Evolutionary conservation across 2,329 filamentous ascomycete genomes (phyloP), one percentile per base, ranked within the genome.

Genomic region (Xylariaceae sp.): DNA sequence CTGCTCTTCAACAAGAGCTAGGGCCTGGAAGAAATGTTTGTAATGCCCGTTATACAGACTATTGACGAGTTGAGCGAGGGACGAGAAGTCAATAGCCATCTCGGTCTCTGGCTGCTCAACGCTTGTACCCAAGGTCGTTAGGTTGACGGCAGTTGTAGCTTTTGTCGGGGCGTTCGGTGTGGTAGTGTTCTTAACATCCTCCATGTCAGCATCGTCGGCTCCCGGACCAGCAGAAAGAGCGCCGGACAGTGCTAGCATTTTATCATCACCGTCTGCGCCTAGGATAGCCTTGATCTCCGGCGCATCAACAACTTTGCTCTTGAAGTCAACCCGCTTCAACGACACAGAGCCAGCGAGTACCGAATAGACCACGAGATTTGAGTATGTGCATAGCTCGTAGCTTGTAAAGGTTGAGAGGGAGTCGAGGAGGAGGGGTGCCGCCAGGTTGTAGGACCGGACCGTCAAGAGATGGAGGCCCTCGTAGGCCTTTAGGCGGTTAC

Each of bases 401-500:
- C 92, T 97, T 58, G 94, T 99, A 74, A 99, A 99, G 18, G 94
- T 99, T 23, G 93, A 97, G 63, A 99, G 82, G 70, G 91, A 96
- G 80, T 99, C 94, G 68, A 99, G 91, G 44, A 99, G 87, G 9
- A 97, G 84, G 33, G 94, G 93, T 2, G 94, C 94, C 33, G 92
- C 92, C 54, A 91, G 80, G 72, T 87, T 90, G 80, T 97, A 92
- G 57, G 92, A 92, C 64, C 94, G 92, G 62, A 94, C 85, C 20
- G 93, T 97, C 63, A 99, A 86, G 53, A 96, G 84, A 71, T 97
- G 89, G 50, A 99, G 82, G 58, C 94, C 94, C 72, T 96, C 92
- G 81, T 99, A 99, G 63, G 94, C 94, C 87, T 99, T 99, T 69
- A 99, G 85, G 57, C 94, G 88, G 80, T 99, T 99, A 72, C 94